Evolutionary conservation across 2,329 filamentous ascomycete species (phyloP), one percentile per base, ranked within the genome.

Genomic region (Aspergillus sp.): DNA sequence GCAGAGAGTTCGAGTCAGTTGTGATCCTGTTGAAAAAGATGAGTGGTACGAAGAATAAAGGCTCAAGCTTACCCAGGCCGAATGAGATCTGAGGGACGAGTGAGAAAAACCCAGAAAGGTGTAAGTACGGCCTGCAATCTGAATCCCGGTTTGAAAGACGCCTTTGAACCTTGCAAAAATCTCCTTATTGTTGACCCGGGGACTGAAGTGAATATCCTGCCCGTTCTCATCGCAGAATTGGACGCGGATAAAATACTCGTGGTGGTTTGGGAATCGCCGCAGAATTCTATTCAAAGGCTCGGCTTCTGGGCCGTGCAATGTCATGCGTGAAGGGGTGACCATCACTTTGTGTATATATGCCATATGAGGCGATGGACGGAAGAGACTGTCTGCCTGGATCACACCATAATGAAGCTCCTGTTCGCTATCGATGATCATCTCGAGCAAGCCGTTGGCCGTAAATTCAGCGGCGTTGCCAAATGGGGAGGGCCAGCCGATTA

Each of bases 41-140:
- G 27, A 30, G 20, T 15, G 30, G 50, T 41, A 34, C 9, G 13
- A 7, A 20, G n/a, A 30, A 13, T 20, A 12, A 17, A 19, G 11
- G 42, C 9, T 34, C 30, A 24, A 27, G 46, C 59, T 57, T 62
- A 59, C 63, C 89, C 89, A 92, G 24, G 83, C 86, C 0, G 87
- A 86, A 58, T 91, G 89, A 0, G 85, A 81, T 12, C 90, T 81
- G 4, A 93, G 79, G 0, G 89, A 92, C 0, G 89, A 93, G 70
- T 93, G 88, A 0, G 89, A 92, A 70, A 92, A 93, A 0, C 90
- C 90, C 0, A 93, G 78, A 66, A 93, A 93, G 0, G 75, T 73
- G 66, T 86, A 91, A 1, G 72, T 68, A 12, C 86, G 79, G 0
- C 86, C 89, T 3, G 83, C 89, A 53, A 93, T 83, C 1, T 74